Percentiles rank a stretch among this genome's conserved stretches.
Evolutionary conservation across 208 protist genomes (phyloP).

Genomic region (Trichomonas vaginalis): DNA sequence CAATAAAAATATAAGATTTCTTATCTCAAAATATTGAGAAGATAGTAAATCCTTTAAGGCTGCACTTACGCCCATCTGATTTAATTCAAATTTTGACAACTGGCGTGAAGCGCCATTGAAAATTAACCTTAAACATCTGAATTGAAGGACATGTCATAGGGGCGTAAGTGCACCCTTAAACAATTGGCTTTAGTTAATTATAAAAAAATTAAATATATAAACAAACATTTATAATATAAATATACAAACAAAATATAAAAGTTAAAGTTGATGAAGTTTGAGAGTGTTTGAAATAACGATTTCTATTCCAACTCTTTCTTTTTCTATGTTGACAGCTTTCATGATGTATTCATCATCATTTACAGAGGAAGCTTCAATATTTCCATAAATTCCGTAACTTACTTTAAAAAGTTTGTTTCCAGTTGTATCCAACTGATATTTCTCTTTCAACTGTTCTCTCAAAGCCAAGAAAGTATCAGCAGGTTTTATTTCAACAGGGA

Average conservation of each 20-base stretch:
- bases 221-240: too few relatives aligned
- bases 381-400: neutral
- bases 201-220: constrained; percentile 3
- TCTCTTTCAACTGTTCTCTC: neutral
- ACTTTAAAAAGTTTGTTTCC: neutral
- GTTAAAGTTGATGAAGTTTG: neutral
- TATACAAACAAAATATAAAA: neutral
- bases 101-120: too few relatives aligned
- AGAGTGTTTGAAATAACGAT: neutral
- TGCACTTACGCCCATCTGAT: too few relatives aligned
- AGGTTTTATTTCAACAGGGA: neutral
- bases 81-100: too few relatives aligned
- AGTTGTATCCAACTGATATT: neutral
- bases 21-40: too few relatives aligned
- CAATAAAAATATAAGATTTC: too few relatives aligned
- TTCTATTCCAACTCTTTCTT: neutral
- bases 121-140: too few relatives aligned
- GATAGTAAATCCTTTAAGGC: too few relatives aligned
- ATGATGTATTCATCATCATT: neutral
- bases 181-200: too few relatives aligned
- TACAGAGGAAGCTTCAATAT: neutral
- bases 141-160: too few relatives aligned
- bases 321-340: neutral
- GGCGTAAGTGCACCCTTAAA: too few relatives aligned
- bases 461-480: neutral